Conservation (phyloP, 805 yeast species). For the Sugiyamaella smithiae region DNA sequence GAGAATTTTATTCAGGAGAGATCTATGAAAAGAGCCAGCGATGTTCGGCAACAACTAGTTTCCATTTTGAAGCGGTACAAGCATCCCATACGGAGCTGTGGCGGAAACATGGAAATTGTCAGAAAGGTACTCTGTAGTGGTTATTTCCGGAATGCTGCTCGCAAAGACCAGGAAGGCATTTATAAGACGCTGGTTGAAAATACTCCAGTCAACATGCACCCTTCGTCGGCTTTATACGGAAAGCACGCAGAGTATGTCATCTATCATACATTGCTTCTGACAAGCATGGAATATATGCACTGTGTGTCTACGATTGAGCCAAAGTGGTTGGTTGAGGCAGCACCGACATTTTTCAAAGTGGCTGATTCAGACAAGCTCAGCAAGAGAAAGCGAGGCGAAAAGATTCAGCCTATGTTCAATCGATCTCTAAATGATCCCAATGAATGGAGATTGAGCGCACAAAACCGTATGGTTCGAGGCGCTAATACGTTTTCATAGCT, state of each 20-base stretch:
- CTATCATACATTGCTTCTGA: conserved; percentile 79
- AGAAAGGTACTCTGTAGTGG: conserved; percentile 64
- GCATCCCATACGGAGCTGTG: conserved; percentile 33
- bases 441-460: conserved; percentile 71
- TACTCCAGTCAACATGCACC: conserved; percentile 70
- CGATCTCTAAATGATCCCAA: conserved; percentile 58
- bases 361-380: conserved; percentile 51
- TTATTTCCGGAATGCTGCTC: conserved; percentile 63
- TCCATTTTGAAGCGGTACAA: conserved; percentile 40
- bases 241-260: conserved; percentile 75
- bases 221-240: conserved; percentile 71
- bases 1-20: conserved; percentile 79
- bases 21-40: conserved; percentile 63
- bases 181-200: conserved; percentile 38
- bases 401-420: conserved; percentile 71
- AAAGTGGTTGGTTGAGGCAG: conserved; percentile 69
- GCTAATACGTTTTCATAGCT: conserved; percentile 7
- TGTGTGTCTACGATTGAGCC: conserved; percentile 70
- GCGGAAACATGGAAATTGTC: conserved; percentile 35
- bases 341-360: conserved; percentile 70
- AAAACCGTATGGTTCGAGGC: conserved; percentile 21
- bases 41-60: conserved; percentile 67
- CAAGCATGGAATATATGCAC: conserved; percentile 85
- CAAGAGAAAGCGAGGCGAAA: conserved; percentile 54
- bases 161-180: conserved; percentile 55